A percentile compares a stretch with the other conserved stretches of the same genome.
phyloP scores from a whole-genome alignment of 805 yeast species.

The Suhomyces sp. region DNA sequence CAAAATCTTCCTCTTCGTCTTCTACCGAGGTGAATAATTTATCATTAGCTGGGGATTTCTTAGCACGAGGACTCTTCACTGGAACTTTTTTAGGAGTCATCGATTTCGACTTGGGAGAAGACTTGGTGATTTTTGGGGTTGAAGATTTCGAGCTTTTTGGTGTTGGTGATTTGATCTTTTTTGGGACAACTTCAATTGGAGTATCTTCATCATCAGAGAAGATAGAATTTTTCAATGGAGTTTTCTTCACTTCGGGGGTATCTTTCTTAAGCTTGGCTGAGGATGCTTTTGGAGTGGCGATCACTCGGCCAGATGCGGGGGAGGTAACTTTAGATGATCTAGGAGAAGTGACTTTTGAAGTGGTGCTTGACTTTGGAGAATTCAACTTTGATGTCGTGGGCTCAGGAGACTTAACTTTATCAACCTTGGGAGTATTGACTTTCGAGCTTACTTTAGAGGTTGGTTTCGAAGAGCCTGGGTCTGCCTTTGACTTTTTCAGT shows the following conservation, averaged over 20 bases:
- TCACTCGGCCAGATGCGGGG: too few species aligned
- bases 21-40: slow-evolving; percentile 11
- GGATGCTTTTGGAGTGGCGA: too few species aligned
- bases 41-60: too few species aligned
- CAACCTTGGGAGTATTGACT: neutral
- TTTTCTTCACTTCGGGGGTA: too few species aligned
- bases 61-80: too few species aligned
- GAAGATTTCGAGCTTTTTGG: slow-evolving; percentile 1
- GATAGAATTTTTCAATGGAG: slow-evolving; percentile 5
- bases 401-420: neutral
- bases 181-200: slow-evolving; percentile 3
- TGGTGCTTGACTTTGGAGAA: slow-evolving; percentile 1
- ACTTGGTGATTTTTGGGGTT: slow-evolving; percentile 1
- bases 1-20: slow-evolving; percentile 27
- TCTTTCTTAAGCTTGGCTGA: too few species aligned
- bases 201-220: slow-evolving; percentile 8
- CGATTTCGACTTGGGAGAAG: neutral
- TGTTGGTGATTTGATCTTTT: neutral
- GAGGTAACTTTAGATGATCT: too few species aligned
- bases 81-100: neutral
- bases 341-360: neutral
- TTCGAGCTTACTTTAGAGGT: neutral
- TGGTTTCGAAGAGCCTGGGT: neutral
- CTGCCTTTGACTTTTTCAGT: slow-evolving; percentile 5
- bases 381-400: neutral